Evolutionary conservation across 2,329 filamentous ascomycete genomes (phyloP).

Genomic region (Colletotrichum sp.): DNA sequence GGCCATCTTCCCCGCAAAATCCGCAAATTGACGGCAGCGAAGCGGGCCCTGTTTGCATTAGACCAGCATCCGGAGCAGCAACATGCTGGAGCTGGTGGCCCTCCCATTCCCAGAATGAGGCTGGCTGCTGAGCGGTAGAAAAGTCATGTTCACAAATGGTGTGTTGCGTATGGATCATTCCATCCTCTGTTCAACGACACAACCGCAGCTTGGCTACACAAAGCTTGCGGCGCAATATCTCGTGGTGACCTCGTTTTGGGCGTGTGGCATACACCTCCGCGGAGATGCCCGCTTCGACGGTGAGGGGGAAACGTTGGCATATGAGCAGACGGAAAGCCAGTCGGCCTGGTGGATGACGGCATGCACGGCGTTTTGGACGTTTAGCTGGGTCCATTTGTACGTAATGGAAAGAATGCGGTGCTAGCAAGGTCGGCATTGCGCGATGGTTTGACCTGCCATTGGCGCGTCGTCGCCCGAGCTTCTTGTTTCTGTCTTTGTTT

Average conservation of each 20-base stretch:
- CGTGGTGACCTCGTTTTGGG: background rate
- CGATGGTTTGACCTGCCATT: constrained; percentile 1
- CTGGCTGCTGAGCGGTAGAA: background rate
- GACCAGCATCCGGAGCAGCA: constrained; percentile 2
- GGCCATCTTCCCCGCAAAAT: constrained; percentile 19
- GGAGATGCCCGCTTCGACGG: constrained; percentile 1
- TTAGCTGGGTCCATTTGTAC: constrained; percentile 19
- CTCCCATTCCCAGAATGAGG: background rate
- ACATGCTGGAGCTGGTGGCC: background rate
- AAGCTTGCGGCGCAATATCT: background rate
- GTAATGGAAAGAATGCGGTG: constrained; percentile 22
- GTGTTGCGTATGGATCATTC: background rate
- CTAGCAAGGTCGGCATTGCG: constrained; percentile 12
- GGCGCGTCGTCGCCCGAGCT: background rate
- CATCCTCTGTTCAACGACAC: background rate
- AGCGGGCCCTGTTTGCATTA: constrained; percentile 18
- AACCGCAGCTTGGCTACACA: background rate
- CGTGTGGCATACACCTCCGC: background rate
- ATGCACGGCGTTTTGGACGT: constrained; percentile 3
- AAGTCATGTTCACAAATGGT: background rate
- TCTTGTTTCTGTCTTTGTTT: constrained; percentile 8
- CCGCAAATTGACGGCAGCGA: constrained; percentile 9
- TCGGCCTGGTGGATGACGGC: constrained; percentile 13
- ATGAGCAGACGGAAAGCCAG: constrained; percentile 11
- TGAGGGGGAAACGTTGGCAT: constrained; percentile 6